Conservation (phyloP, 495 filamentous ascomycete species). For the Penicillium robsamsonii region DNA sequence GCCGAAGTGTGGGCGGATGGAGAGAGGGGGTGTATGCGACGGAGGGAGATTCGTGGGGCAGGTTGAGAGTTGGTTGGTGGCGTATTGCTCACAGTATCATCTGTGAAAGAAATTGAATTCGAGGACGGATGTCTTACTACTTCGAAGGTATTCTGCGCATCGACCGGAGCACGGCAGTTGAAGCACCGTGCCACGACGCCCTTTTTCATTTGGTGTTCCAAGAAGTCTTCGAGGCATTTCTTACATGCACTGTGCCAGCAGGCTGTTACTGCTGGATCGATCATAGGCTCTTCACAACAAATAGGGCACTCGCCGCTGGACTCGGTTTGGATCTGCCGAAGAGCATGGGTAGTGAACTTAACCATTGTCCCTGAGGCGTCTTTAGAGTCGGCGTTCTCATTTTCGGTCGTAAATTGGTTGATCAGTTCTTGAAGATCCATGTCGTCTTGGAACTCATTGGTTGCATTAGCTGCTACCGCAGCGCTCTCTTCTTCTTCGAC, state of each 20-base stretch:
- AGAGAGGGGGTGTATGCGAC: constrained; percentile 72
- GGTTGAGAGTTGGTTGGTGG: constrained; percentile 33
- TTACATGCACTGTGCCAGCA: constrained; percentile 98
- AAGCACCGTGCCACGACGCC: constrained; percentile 77
- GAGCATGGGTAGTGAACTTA: constrained; percentile 79
- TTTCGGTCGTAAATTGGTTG: constrained; percentile 70
- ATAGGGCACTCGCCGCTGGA: constrained; percentile 88
- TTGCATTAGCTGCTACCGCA: constrained; percentile 71
- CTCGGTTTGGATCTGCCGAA: constrained; percentile 88
- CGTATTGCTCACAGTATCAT: constrained; percentile 34
- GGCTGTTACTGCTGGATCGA: constrained; percentile 85
- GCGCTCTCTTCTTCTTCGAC: constrained; percentile 88
- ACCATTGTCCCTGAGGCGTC: constrained; percentile 30
- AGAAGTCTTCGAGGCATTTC: constrained; percentile 81
- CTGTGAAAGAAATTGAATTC: constrained; percentile 26
- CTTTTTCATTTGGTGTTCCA: constrained; percentile 78
- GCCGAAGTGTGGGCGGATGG: constrained; percentile 61
- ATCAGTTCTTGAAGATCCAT: constrained; percentile 92
- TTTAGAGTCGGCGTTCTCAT: constrained; percentile 54
- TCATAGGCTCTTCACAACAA: constrained; percentile 92
- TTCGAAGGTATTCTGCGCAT: constrained; percentile 82
- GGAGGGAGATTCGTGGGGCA: constrained; percentile 69
- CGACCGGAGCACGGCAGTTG: constrained; percentile 81
- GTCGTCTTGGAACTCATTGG: constrained; percentile 83
- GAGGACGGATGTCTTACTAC: constrained; percentile 61